Conservation (phyloP, 257 asterid genomes). For the Misopates orontium region DNA sequence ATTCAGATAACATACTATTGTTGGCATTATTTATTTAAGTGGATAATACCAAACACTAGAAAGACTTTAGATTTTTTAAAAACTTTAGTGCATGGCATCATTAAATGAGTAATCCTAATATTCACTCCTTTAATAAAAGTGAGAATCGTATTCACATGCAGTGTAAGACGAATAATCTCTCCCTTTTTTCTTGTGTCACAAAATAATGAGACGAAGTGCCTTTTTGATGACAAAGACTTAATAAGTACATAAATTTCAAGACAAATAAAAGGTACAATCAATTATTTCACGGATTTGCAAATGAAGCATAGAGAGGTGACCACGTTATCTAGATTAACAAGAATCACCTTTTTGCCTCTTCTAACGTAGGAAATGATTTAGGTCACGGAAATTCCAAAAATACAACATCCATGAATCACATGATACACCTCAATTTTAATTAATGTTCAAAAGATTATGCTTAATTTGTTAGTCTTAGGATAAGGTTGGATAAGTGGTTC, state of each 20-base stretch:
- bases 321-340: conserved; percentile 6
- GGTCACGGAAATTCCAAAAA: conserved; percentile 33
- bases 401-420: conserved; percentile 31
- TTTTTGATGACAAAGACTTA: conserved; percentile 19
- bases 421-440: conserved; percentile 26
- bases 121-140: conserved; percentile 12
- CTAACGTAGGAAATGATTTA: conserved; percentile 8
- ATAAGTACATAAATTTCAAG: too few species aligned
- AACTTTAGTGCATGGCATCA: neutral
- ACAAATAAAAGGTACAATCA: neutral
- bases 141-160: conserved; percentile 30
- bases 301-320: conserved; percentile 18
- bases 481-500: conserved; percentile 17
- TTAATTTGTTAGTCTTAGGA: conserved; percentile 13
- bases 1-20: neutral
- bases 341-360: conserved; percentile 20
- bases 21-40: neutral
- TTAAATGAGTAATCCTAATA: conserved; percentile 9
- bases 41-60: neutral
- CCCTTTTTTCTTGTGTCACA: neutral
- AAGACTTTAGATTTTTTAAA: neutral
- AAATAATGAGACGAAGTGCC: neutral
- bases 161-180: neutral
- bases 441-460: conserved; percentile 12
- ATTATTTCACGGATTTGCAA: conserved; percentile 31